Conservation (phyloP, 208 protist species). For the Tritrichomonas foetus region DNA sequence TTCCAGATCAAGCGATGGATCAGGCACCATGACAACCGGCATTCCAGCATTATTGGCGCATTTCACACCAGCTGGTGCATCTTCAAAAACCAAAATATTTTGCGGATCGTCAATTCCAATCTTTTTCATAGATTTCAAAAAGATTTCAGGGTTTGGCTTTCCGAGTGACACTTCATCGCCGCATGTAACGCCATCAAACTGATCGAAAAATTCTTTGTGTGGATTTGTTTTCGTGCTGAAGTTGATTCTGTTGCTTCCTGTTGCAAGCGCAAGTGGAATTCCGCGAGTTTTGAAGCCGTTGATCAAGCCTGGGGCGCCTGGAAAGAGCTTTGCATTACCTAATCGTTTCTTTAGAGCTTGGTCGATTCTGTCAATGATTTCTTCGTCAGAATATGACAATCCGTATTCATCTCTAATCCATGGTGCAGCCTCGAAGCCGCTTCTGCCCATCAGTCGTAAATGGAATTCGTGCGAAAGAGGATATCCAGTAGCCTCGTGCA, state of each 20-base stretch:
- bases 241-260: conserved; percentile 29
- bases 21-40: background rate
- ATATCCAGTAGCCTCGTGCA: background rate
- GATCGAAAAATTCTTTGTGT: background rate
- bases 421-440: background rate
- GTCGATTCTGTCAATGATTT: background rate
- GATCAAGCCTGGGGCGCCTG: background rate
- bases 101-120: background rate
- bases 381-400: background rate
- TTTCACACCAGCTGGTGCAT: conserved; percentile 31
- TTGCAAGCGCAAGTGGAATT: background rate
- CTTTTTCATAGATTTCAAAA: conserved; percentile 30
- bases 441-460: background rate
- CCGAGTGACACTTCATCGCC: background rate
- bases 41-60: conserved; percentile 12
- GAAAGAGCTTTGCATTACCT: background rate
- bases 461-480: background rate
- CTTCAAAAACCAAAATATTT: conserved; percentile 22
- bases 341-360: background rate
- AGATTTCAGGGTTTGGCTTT: conserved; percentile 34
- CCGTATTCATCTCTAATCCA: background rate
- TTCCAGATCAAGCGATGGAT: background rate
- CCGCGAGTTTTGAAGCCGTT: background rate
- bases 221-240: background rate
- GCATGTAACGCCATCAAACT: background rate